A percentile compares a stretch with the other conserved stretches of the same genome.
Evolutionary conservation across 768 basidiomycete species (phyloP).

Genomic region (Tulasnella sp.): DNA sequence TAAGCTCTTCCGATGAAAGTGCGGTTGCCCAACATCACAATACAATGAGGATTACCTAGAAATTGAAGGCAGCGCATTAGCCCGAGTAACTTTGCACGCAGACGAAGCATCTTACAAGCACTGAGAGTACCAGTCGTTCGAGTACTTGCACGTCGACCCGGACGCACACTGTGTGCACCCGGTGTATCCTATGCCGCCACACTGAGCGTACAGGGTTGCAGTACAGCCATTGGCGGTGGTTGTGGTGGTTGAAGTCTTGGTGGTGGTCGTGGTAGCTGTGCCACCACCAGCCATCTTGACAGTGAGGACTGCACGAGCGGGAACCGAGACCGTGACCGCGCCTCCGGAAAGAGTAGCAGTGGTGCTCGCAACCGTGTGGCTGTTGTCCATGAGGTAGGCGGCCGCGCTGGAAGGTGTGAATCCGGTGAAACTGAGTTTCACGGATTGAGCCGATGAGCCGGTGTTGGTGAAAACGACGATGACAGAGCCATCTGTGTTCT

Average conservation of each 20-base stretch:
- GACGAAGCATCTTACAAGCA: neutral
- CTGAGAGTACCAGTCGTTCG: slow-evolving; percentile 7
- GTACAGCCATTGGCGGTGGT: neutral
- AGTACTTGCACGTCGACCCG: slow-evolving; percentile 13
- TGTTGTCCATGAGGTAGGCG: slow-evolving; percentile 7
- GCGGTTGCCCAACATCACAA: too few relatives aligned
- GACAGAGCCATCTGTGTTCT: slow-evolving; percentile 30
- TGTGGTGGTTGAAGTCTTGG: neutral
- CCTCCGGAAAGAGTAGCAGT: neutral
- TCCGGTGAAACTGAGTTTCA: neutral
- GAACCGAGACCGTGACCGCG: neutral
- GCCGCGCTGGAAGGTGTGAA: neutral
- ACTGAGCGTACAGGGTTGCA: neutral
- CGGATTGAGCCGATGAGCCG: neutral
- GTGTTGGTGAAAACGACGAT: slow-evolving; percentile 15
- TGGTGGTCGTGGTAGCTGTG: neutral
- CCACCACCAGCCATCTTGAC: neutral
- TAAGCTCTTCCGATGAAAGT: too few relatives aligned
- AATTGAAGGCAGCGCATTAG: too few relatives aligned
- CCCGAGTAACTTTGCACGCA: too few relatives aligned
- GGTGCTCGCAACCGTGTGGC: neutral
- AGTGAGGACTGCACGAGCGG: neutral
- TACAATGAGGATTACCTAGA: too few relatives aligned
- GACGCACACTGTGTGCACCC: slow-evolving; percentile 18
- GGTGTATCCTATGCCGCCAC: slow-evolving; percentile 20